Evolutionary conservation across 345 rosid species (phyloP), one percentile per base, ranked within the genome.

Genomic region (Pelargonium nanum): DNA sequence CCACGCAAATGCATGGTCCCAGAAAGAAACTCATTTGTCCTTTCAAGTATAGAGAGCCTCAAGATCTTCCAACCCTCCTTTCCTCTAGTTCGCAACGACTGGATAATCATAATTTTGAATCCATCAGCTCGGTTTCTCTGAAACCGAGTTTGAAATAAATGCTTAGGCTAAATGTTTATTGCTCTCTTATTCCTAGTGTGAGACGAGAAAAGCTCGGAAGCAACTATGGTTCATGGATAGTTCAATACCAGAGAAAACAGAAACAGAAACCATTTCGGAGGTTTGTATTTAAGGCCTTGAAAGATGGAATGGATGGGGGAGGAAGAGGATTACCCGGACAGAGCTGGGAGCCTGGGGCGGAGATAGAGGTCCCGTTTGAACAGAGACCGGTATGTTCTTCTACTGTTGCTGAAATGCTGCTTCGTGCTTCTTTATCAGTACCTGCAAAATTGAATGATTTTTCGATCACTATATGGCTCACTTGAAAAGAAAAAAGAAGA

Each of bases 341-440:
- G 62, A 85, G 86, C 66, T 92, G 97, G 98, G 83, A 92, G 22
- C 96, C 97, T 0, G 85, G 91, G 67, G 75, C 80, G 8, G 98
- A 92, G 74, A 84, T 85, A 52, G 78, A 75, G 69, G 97, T 92
- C 62, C 98, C 97, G 28, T 87, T 79, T 20, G 98, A 92, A 66
- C 97, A 92, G 78, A 79, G 97, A 57, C 96, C 96, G 65, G 98
- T 87, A 67, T 55, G 87, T 79, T 51, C 22, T 6, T 50, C 15
- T 26, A n/a, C 26, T 3, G 55, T 17, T 26, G 54, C 24, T 40
- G 19, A 23, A 28, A 3, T 7, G 7, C 7, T 2, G 32, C 7
- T 28, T 2, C 32, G 7, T 28, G 32, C 7, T 28, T 28, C 3
- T 28, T 28, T 28, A 28, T 3, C 28, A 22, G 32, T 53, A 21